Percentiles rank a stretch among this genome's conserved stretches.
These are phyloP conservation scores for Lachnellula hyalina DNA, from an alignment of 2,329 filamentous ascomycete species.

Conservation along the genomic window DNA sequence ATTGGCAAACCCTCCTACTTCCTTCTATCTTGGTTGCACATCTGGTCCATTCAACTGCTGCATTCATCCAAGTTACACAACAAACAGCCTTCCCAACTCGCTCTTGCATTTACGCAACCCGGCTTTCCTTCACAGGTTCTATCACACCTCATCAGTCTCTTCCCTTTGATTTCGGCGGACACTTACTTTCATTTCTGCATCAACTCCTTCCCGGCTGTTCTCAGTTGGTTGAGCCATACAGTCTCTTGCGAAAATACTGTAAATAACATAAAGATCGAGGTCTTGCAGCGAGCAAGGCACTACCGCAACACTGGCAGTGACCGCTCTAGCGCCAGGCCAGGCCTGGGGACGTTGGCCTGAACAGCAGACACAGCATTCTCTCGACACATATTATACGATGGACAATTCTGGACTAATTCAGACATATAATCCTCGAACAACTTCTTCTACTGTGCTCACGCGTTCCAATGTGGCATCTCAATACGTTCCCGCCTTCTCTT, in stretches of 20 bases:
- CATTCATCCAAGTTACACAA: conserved; percentile 3
- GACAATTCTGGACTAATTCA: conserved; percentile 42
- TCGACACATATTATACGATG: conserved; percentile 34
- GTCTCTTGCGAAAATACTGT: background rate
- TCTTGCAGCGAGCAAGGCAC: conserved; percentile 33
- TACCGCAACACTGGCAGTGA: conserved; percentile 42
- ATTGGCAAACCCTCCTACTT: conserved; percentile 15
- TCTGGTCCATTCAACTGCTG: conserved; percentile 1
- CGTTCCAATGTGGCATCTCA: conserved; percentile 41
- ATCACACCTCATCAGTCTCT: background rate
- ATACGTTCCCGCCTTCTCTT: conserved; percentile 43
- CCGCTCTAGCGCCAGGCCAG: conserved; percentile 40
- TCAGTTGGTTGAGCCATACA: background rate
- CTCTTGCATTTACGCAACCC: background rate
- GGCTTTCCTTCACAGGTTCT: background rate
- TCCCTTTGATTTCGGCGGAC: conserved; percentile 25
- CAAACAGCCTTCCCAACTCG: background rate
- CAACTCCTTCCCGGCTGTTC: conserved; percentile 1
- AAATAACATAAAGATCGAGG: conserved; percentile 3
- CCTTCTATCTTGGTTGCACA: conserved; percentile 16
- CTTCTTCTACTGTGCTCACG: conserved; percentile 34
- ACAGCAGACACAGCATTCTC: conserved; percentile 31
- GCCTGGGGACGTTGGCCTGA: conserved; percentile 52
- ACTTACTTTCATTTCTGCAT: conserved; percentile 20
- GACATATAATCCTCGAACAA: conserved; percentile 42